Conservation (phyloP, 495 filamentous ascomycete species). For the Margaritispora aquatica region DNA sequence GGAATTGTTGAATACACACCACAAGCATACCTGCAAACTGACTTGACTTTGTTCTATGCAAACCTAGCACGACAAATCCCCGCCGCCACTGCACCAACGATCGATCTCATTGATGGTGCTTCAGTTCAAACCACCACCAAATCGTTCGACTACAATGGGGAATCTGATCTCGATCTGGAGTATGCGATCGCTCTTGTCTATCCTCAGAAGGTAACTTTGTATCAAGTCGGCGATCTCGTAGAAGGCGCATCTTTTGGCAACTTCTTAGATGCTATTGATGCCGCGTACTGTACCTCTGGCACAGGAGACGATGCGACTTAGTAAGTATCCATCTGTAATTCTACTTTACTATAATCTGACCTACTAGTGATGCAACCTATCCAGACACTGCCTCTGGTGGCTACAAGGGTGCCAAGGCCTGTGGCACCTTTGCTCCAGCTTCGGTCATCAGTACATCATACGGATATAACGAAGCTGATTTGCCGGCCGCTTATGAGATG, state of each 20-base stretch:
- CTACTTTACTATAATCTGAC: not conserved
- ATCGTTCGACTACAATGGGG: conserved; percentile 18
- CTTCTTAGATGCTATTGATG: conserved; percentile 20
- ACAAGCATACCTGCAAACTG: conserved; percentile 14
- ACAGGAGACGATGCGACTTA: conserved; percentile 17
- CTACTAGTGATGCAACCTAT: conserved; percentile 18
- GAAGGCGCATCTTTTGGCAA: conserved; percentile 21
- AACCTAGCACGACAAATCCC: conserved; percentile 18
- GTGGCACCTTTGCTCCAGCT: conserved; percentile 12
- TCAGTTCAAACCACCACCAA: conserved; percentile 10
- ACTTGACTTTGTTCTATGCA: conserved; percentile 18
- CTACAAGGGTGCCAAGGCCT: conserved; percentile 13
- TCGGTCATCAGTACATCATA: conserved; percentile 20
- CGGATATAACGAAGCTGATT: conserved; percentile 25
- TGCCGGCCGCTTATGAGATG: conserved; percentile 27
- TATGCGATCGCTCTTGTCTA: conserved; percentile 21
- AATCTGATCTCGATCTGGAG: conserved; percentile 20
- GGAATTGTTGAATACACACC: conserved; percentile 22
- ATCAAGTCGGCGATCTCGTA: conserved; percentile 15
- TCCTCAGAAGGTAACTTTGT: conserved; percentile 20
- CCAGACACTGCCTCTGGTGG: conserved; percentile 15
- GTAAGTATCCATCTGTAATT: conserved; percentile 4
- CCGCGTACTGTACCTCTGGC: conserved; percentile 17
- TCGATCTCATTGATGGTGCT: conserved; percentile 20
- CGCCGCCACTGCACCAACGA: conserved; percentile 8